Evolutionary conservation across 2,329 filamentous ascomycete genomes (phyloP).

Genomic region (Aspergillus sp.): DNA sequence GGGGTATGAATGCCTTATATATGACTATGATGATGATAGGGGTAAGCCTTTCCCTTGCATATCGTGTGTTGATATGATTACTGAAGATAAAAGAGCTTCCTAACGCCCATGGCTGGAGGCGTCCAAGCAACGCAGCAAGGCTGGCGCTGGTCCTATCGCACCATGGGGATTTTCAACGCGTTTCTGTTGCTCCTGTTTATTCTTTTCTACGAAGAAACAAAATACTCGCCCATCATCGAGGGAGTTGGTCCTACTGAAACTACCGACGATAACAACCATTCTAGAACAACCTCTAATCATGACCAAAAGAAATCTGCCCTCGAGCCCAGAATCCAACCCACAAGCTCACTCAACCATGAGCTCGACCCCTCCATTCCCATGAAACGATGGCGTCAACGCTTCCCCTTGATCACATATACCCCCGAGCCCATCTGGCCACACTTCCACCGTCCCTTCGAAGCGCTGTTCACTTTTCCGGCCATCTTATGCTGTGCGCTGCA

Average conservation of each 20-base stretch:
- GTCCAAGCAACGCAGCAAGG: constrained; percentile 32
- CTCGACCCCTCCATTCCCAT: constrained; percentile 28
- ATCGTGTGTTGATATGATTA: neutral
- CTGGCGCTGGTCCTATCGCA: constrained; percentile 38
- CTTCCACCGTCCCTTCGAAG: constrained; percentile 31
- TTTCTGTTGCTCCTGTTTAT: constrained; percentile 30
- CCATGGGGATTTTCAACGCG: constrained; percentile 33
- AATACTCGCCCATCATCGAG: constrained; percentile 25
- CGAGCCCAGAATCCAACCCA: neutral
- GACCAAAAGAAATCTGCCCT: constrained; percentile 5
- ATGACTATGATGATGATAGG: constrained; percentile 42
- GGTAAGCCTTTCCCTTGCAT: constrained; percentile 20
- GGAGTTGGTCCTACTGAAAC: neutral
- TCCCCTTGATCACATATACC: constrained; percentile 25
- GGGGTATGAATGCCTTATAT: constrained; percentile 52
- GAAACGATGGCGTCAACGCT: constrained; percentile 26
- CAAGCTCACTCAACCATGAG: constrained; percentile 16
- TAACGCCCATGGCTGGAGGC: constrained; percentile 36
- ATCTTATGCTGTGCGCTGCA: constrained; percentile 42
- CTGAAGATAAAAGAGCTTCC: constrained; percentile 24
- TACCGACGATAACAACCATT: neutral
- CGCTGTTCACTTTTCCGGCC: constrained; percentile 37
- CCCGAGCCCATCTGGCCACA: constrained; percentile 30
- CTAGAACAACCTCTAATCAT: neutral
- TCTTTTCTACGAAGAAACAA: constrained; percentile 40